These are phyloP conservation scores for Hyaloscypha hepaticicola DNA, from an alignment of 495 filamentous ascomycete species.

Conservation along the genomic window DNA sequence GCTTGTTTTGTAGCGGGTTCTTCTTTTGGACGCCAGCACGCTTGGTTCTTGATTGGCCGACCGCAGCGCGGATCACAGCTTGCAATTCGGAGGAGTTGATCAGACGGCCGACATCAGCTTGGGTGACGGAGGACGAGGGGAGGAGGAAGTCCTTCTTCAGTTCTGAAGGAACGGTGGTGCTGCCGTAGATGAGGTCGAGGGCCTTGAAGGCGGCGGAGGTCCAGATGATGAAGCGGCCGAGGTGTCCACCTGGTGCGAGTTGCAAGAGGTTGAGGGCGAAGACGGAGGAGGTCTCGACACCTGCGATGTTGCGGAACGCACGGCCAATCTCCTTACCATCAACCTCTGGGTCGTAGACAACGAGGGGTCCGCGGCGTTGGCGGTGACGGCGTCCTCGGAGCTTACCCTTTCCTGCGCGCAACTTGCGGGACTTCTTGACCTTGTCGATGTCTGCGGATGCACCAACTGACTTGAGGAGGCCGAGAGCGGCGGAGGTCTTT, in stretches of 20 bases:
- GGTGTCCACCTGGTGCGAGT: constrained; percentile 96
- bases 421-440: constrained; percentile 89
- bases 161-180: constrained; percentile 74
- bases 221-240: constrained; percentile 99
- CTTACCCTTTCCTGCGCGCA: constrained; percentile 98
- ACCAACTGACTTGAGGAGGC: constrained; percentile 84
- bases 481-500: constrained; percentile 87
- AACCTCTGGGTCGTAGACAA: constrained; percentile 91
- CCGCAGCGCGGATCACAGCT: constrained; percentile 82
- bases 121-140: constrained; percentile 80
- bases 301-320: constrained; percentile 97
- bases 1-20: constrained; percentile 98
- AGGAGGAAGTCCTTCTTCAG: constrained; percentile 99
- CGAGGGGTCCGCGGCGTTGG: constrained; percentile 94
- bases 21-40: constrained; percentile 93
- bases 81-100: constrained; percentile 99
- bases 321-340: constrained; percentile 88
- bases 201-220: constrained; percentile 94
- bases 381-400: constrained; percentile 89
- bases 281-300: constrained; percentile 95
- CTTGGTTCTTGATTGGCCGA: constrained; percentile 89
- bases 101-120: constrained; percentile 90
- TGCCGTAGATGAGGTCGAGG: constrained; percentile 94
- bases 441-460: constrained; percentile 88
- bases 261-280: constrained; percentile 97